Conservation (phyloP, 1,139 yeast genomes). For the Hemisphaericaspora lyxosophila region DNA sequence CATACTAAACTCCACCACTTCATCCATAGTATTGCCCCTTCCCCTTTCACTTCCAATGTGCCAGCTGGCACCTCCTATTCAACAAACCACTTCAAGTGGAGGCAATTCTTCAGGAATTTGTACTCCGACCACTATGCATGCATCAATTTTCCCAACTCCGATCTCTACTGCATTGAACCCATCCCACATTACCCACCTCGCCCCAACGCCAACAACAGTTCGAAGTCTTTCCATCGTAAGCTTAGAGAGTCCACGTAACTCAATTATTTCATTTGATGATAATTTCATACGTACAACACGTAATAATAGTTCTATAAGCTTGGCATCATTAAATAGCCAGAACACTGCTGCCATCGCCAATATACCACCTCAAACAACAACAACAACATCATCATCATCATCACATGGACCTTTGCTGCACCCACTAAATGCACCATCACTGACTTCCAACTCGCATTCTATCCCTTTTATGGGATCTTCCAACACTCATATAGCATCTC, state of each 20-base stretch:
- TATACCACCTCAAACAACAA: background rate
- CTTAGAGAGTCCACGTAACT: constrained; percentile 43
- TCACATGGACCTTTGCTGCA: constrained; percentile 1
- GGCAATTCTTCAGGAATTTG: background rate
- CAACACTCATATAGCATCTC: background rate
- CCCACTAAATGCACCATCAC: no score
- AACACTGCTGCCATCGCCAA: background rate
- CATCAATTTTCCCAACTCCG: constrained; percentile 3
- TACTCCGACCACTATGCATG: constrained; percentile 4
- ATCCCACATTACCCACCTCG: constrained; percentile 5
- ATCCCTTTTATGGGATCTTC: constrained; percentile 6
- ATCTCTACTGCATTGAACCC: background rate
- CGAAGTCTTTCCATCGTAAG: constrained; percentile 42
- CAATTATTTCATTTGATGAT: constrained; percentile 44
- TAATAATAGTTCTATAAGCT: constrained; percentile 34
- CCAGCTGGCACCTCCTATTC: constrained; percentile 3
- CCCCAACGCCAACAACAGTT: constrained; percentile 17
- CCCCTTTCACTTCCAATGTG: constrained; percentile 3
- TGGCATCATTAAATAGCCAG: constrained; percentile 20
- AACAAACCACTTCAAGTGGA: background rate
- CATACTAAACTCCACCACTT: constrained; percentile 6
- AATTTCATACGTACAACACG: constrained; percentile 28
- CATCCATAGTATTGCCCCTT: constrained; percentile 3
- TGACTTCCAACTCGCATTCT: background rate
- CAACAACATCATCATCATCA: background rate